Evolutionary conservation across 1,284 basidiomycete genomes (phyloP).

Genomic region (Laetiporus sulphureus): DNA sequence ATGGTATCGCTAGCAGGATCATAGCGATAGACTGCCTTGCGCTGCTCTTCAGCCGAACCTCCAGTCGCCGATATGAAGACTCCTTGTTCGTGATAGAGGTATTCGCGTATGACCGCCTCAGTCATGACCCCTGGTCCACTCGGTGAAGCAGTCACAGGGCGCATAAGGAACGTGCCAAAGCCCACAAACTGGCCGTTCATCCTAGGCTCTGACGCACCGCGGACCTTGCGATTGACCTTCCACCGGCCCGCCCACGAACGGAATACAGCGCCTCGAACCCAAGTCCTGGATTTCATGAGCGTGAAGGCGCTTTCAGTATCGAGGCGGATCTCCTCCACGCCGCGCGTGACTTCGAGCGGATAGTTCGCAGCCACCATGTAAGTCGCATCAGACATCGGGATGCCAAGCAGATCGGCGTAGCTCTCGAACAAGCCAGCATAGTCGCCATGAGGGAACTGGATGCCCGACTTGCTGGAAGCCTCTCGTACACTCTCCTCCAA

Average conservation of each 20-base stretch:
- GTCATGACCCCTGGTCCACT: background rate
- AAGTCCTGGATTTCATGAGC: background rate
- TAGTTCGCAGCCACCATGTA: background rate
- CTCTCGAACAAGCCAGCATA: background rate
- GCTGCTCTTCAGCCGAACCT: background rate
- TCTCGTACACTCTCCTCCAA: background rate
- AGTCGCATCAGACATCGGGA: background rate
- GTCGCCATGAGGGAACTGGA: constrained; percentile 2
- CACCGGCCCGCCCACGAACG: background rate
- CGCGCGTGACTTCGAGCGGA: background rate
- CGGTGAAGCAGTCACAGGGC: background rate
- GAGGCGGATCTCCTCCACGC: background rate
- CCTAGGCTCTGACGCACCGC: background rate
- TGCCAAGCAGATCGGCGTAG: background rate
- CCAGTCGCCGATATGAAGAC: background rate
- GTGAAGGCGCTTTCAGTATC: background rate
- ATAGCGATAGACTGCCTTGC: background rate
- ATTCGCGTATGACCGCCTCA: background rate
- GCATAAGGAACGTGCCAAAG: background rate
- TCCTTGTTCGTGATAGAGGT: background rate
- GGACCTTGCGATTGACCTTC: background rate
- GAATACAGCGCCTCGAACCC: background rate
- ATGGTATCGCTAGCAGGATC: background rate
- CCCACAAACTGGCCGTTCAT: background rate
- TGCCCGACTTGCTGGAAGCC: background rate